Conservation (phyloP, 106 monocot genomes). For the Cymbidium sinense region DNA sequence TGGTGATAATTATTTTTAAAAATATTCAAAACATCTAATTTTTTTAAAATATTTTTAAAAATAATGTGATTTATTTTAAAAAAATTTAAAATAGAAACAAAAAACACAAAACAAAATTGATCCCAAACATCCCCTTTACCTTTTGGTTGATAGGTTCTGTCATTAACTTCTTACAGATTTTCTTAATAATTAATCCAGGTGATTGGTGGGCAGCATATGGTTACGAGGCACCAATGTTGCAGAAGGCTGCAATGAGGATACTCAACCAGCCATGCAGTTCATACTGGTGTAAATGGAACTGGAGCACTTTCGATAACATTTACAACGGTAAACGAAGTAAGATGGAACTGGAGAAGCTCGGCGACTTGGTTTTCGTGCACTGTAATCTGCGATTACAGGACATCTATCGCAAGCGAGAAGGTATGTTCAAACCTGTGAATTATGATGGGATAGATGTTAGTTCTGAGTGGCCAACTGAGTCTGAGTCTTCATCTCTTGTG, state of each 20-base stretch:
- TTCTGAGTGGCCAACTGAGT: conserved; percentile 43
- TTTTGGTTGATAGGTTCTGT: too few species aligned
- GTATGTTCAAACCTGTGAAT: conserved; percentile 20
- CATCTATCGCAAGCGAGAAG: conserved; percentile 6
- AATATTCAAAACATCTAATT: too few species aligned
- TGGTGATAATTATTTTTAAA: too few species aligned
- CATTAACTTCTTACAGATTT: too few species aligned
- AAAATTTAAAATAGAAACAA: neutral
- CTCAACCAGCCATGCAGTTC: conserved; percentile 46
- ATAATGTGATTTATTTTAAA: too few species aligned
- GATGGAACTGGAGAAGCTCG: conserved; percentile 36
- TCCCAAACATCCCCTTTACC: too few species aligned
- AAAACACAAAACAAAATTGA: too few species aligned
- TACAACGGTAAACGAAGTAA: conserved; percentile 17
- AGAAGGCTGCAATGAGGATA: conserved; percentile 41
- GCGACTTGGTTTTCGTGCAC: conserved; percentile 42
- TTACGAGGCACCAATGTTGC: conserved; percentile 40
- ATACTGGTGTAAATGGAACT: conserved; percentile 47
- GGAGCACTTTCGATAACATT: conserved; percentile 30
- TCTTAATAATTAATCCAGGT: conserved; percentile 8
- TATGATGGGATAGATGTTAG: conserved; percentile 44
- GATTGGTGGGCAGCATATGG: conserved; percentile 56
- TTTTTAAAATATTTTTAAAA: too few species aligned
- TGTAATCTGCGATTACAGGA: conserved; percentile 35
- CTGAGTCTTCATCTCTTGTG: conserved; percentile 25